These are phyloP conservation scores for Ambrosia hybrid DNA, from an alignment of 140 eudicot genomes.

Conservation along the genomic window DNA sequence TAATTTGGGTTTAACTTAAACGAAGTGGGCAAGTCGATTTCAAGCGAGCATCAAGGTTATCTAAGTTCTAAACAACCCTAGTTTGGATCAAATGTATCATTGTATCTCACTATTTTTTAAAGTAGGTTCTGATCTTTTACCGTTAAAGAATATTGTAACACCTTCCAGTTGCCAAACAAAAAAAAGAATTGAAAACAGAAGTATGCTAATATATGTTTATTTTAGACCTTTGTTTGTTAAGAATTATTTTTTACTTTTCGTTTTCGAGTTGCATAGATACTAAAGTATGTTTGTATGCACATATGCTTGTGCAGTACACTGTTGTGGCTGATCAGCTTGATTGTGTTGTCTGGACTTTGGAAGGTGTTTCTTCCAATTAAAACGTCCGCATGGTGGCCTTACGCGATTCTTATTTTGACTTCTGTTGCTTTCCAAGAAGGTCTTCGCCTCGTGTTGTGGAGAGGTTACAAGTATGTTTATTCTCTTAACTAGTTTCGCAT, in stretches of 20 bases:
- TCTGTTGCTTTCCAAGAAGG: constrained; percentile 86
- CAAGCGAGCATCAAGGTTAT: not conserved
- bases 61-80: too few species aligned
- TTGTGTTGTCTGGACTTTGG: constrained; percentile 82
- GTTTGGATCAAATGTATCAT: too few species aligned
- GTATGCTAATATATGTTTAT: not conserved
- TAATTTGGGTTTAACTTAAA: too few species aligned
- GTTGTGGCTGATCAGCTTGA: constrained; percentile 89
- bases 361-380: constrained; percentile 76
- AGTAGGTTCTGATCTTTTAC: not conserved
- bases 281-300: constrained; percentile 14
- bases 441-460: constrained; percentile 78
- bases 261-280: not conserved
- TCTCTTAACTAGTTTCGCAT: constrained; percentile 6
- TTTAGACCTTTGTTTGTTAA: not conserved
- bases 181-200: not conserved
- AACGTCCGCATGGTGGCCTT: constrained; percentile 81
- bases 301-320: constrained; percentile 58
- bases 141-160: not conserved
- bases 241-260: not conserved
- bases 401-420: constrained; percentile 59
- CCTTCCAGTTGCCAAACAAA: not conserved
- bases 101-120: not conserved
- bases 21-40: not conserved
- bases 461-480: constrained; percentile 62